Evolutionary conservation across 2,329 filamentous ascomycete genomes (phyloP), one percentile per base, ranked within the genome.

Genomic region (Cercospora sp.): DNA sequence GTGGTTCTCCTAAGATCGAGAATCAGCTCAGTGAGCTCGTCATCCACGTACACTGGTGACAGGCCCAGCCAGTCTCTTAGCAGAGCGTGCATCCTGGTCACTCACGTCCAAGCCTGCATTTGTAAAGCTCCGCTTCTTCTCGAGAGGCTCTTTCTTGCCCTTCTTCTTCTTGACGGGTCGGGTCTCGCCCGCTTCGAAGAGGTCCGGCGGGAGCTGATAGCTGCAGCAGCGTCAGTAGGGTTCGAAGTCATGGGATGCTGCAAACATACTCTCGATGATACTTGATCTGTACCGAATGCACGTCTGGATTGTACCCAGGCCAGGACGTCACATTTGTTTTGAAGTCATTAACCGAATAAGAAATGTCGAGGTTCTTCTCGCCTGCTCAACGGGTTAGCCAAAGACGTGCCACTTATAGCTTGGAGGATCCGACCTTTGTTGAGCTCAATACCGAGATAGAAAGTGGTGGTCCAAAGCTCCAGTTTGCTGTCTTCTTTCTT

Each of bases 391-490:
- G 23, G 67, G 65, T 69, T 68, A 69, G 64, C 28, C n/a, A 26
- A 57, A n/a, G n/a, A 28, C 10, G 16, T 33, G 8, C 10, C 10
- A n/a, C 30, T 30, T 1, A 45, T 7, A 33, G 3, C 31, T 8
- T 33, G 5, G 55, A 23, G n/a, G 18, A 3, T 3, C 67, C 26
- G 23, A 75, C 74, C 74, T 65, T 72, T 72, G 42, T 86, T 85
- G 65, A 97, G 82, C 74, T 94, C 91, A 59, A 98, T 85, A 40
- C 95, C 95, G 76, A 99, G 93, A 78, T 98, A 99, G 79, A 94
- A 94, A 1, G 94, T 97, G 26, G 93, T 93, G 0, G 94, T 98
- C 78, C 92, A 97, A 30, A 98, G 81, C 57, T 83, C 85, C 63
- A 81, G 80, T 36, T 81, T 79, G 68, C 82, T 80, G 28, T 82